Evolutionary conservation across 108 stramenopile genomes (phyloP).

Genomic region (Nitzschia sp.): DNA sequence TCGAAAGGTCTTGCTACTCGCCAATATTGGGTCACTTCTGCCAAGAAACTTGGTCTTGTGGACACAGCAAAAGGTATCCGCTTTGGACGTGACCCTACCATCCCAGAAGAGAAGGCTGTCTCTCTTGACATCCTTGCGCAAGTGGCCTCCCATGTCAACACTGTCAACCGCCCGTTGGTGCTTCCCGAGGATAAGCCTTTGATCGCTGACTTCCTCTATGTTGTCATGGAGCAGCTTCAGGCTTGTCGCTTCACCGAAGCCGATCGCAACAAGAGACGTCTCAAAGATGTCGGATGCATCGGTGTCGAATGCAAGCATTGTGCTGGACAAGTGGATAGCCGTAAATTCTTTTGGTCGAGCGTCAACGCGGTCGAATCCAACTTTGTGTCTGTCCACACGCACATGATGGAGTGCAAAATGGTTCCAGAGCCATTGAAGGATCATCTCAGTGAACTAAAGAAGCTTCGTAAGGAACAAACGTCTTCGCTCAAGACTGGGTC

Average conservation of each 20-base stretch:
- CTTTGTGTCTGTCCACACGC: conserved; percentile 91
- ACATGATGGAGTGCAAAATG: conserved; percentile 85
- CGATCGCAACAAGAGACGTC: conserved; percentile 86
- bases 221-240: conserved; percentile 88
- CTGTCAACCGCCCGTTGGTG: conserved; percentile 62
- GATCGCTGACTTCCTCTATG: conserved; percentile 87
- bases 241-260: conserved; percentile 91
- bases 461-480: conserved; percentile 86
- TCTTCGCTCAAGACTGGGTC: conserved; percentile 76
- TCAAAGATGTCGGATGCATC: conserved; percentile 86
- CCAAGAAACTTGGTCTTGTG: conserved; percentile 82
- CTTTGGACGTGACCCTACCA: conserved; percentile 71
- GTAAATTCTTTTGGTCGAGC: conserved; percentile 92
- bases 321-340: conserved; percentile 82
- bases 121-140: conserved; percentile 80
- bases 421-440: conserved; percentile 68
- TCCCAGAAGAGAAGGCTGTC: conserved; percentile 54
- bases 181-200: conserved; percentile 79
- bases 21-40: conserved; percentile 86
- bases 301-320: conserved; percentile 94
- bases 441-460: conserved; percentile 64
- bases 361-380: conserved; percentile 91
- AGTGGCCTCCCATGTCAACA: conserved; percentile 67
- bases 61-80: conserved; percentile 80
- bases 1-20: conserved; percentile 88